Base-by-base conservation (phyloP, 768 basidiomycete genomes). In the Tricholoma terreum region DNA sequence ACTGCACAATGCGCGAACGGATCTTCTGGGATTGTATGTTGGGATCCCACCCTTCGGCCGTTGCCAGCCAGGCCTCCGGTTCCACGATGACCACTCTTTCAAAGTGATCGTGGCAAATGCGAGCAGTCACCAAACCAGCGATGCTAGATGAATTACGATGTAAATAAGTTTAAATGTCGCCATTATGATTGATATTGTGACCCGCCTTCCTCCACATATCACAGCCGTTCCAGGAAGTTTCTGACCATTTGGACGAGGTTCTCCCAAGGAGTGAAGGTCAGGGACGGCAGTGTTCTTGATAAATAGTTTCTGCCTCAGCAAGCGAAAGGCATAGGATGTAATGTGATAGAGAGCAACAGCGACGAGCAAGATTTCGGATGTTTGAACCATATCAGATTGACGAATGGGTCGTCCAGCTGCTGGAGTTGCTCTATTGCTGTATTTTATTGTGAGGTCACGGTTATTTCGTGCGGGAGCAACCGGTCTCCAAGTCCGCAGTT, bases 101-200 rank as follows among this genome's bases (percentile, higher is more conserved):
- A 56, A 73, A 74, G 42, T 72, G 71, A 53, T 70, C 64, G 11
- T 68, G 62, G 50, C 70, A 72, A 9, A 72, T 64, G 12, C 70
- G 63, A 1, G 73, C 72, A 11, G 73, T 53, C 33, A 71, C 53
- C 3, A 74, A 56, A 12, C 73, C 73, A n/a, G 65, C 65, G 15
- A 74, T 62, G 50, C 73, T 74, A 24, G 12, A 27, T 7, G 22
- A 24, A 22, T 9, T 7, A 12, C 22, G 8, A 22, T 9, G 4
- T 24, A 21, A 24, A 24, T 1, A 11, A 12, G 3, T 19, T 7
- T 42, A 7, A 9, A 21, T 21, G 19, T 2, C 40, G 7, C 3
- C 24, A 7, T 6, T 7, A 27, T 27, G 24, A 6, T 27, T 2
- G 21, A 24, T 24, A 12, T 22, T 4, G 6, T 2, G 10, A 46